Conservation (phyloP, 768 basidiomycete genomes). For the Suillus cothurnatus region DNA sequence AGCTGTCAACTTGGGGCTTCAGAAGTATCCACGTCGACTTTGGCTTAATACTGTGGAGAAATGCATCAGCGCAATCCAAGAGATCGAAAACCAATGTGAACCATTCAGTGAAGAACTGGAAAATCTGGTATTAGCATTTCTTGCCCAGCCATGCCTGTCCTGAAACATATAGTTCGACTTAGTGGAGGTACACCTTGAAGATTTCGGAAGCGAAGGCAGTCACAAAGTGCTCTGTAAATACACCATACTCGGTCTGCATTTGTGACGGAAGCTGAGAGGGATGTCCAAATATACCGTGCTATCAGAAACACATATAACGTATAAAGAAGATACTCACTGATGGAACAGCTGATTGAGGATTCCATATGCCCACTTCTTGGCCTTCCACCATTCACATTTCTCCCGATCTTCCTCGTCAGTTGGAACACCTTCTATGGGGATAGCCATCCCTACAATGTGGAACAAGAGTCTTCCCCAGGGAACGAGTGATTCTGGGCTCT, state of each 20-base stretch:
- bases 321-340: conserved; percentile 40
- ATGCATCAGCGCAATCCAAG: conserved; percentile 15
- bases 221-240: conserved; percentile 79
- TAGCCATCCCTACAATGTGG: conserved; percentile 68
- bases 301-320: conserved; percentile 9
- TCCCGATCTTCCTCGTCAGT: conserved; percentile 77
- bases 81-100: conserved; percentile 34
- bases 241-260: conserved; percentile 66
- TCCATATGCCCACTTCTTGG: conserved; percentile 93
- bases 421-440: conserved; percentile 67
- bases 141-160: conserved; percentile 78
- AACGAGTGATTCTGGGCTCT: conserved; percentile 71
- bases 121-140: conserved; percentile 83
- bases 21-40: conserved; percentile 88
- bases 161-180: conserved; percentile 67
- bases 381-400: conserved; percentile 84
- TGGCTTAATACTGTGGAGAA: conserved; percentile 72
- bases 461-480: conserved; percentile 90
- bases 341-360: conserved; percentile 75
- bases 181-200: conserved; percentile 72
- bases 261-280: conserved; percentile 82
- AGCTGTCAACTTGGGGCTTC: conserved; percentile 79
- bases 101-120: conserved; percentile 90
- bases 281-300: conserved; percentile 66
- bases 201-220: conserved; percentile 84